Evolutionary conservation across 23 red algal species (phyloP), one percentile per base, ranked within the genome.

Genomic region (Gracilariopsis chorda): DNA sequence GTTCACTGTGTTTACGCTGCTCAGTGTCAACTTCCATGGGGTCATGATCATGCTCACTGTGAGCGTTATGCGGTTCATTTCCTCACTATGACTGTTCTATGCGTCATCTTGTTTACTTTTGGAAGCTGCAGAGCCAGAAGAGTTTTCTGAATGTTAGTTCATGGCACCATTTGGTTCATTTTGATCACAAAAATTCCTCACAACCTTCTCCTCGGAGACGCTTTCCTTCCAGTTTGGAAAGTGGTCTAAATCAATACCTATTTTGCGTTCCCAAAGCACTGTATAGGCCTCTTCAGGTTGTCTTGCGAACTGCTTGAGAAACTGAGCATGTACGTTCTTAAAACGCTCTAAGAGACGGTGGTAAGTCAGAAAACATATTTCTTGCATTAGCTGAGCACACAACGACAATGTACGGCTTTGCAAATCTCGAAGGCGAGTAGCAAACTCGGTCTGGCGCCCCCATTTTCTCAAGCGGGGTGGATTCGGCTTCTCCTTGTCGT

Each of bases 401-500:
- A 36, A 73, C 47, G 32, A 2, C 39, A 73, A 3, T 20, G 67
- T 73, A 42, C 67, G 67, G 24, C 47, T 23, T 17, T 73, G 67
- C 4, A 73, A 8, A 42, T 73, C 67, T 3, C n/a, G 24, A 24
- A 73, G 42, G 67, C 67, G 67, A 20, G 47, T 42, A 19, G 67
- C 67, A 23, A 73, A 73, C 17, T 73, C 67, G 13, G 67, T 73
- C 47, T 73, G 67, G 13, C 67, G 67, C 40, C 67, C 67, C 67
- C 67, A 73, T 35, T 42, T 44, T 73, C 67, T 73, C 12, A 73
- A 24, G 39, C 67, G 42, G 3, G 67, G 67, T 37, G 67, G 67
- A 73, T 45, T 73, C 5, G 67, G 67, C 20, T 73, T 73, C 28
- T 73, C 67, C 32, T 73, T 73, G 2, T 73, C 67, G 30, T 73